A percentile compares a stretch with the other conserved stretches of the same genome.
Conservation (phyloP, 129 eudicot genomes). For the Logfia minima region DNA sequence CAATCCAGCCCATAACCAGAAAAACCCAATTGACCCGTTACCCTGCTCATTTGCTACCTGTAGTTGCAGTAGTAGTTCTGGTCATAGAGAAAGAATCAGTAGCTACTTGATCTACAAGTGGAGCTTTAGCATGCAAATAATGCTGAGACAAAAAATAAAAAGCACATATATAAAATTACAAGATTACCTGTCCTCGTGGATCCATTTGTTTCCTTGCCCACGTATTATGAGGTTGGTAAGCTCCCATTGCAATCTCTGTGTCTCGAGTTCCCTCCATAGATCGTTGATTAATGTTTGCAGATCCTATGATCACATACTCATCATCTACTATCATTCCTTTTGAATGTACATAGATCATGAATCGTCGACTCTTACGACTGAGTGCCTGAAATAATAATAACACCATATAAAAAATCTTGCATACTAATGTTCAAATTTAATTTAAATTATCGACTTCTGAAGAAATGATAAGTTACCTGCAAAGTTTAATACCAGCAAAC, state of each 20-base stretch:
- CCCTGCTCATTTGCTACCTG: too few species aligned
- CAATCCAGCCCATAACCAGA: neutral
- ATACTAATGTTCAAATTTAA: too few species aligned
- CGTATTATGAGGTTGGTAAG: conserved; percentile 86
- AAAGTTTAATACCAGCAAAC: too few species aligned
- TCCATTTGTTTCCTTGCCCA: conserved; percentile 64
- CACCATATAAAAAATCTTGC: neutral
- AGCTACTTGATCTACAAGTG: neutral
- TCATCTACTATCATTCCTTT: conserved; percentile 99
- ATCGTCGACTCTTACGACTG: conserved; percentile 63
- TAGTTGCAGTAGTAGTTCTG: neutral
- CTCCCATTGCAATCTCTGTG: conserved; percentile 99
- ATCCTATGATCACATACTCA: conserved; percentile 79
- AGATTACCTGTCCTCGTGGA: conserved; percentile 78
- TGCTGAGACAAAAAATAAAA: neutral
- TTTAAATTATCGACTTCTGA: too few species aligned
- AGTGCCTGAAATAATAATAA: conserved; percentile 50
- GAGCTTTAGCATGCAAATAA: neutral
- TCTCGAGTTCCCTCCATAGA: conserved; percentile 94
- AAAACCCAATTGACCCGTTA: neutral
- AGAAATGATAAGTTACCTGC: too few species aligned
- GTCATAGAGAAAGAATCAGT: neutral
- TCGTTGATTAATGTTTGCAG: conserved; percentile 91
- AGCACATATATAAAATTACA: neutral
- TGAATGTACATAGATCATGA: conserved; percentile 95